Conservation (phyloP, 306 rosid genomes). For the Echinosophora koreensis region DNA sequence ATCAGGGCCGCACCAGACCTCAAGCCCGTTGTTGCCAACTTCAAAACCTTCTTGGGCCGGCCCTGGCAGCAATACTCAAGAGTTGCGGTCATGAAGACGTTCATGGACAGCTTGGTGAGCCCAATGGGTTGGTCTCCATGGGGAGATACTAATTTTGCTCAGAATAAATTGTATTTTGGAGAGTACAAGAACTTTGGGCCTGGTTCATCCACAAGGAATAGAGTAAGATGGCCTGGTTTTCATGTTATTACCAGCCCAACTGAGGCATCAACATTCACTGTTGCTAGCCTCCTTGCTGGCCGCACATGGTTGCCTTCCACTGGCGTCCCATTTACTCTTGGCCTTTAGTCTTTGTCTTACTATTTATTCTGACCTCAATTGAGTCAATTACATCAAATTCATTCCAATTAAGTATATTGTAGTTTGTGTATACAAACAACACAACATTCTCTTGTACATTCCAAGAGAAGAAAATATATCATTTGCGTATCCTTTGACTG, state of each 20-base stretch:
- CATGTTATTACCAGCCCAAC: constrained; percentile 58
- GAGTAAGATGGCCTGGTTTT: constrained; percentile 77
- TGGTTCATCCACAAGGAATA: constrained; percentile 57
- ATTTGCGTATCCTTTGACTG: too few species aligned
- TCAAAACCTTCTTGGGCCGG: constrained; percentile 75
- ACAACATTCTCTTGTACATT: constrained; percentile 58
- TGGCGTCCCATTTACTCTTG: constrained; percentile 76
- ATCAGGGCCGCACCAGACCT: constrained; percentile 68
- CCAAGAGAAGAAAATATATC: neutral
- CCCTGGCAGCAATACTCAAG: constrained; percentile 84
- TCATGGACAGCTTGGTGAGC: constrained; percentile 62
- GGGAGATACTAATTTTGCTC: constrained; percentile 57
- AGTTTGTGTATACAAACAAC: constrained; percentile 38
- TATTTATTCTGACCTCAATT: neutral
- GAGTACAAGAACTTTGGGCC: constrained; percentile 79
- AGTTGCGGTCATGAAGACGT: constrained; percentile 65
- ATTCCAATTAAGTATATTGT: constrained; percentile 30
- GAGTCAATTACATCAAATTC: neutral
- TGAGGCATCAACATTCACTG: constrained; percentile 67
- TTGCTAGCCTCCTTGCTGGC: constrained; percentile 73
- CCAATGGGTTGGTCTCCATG: constrained; percentile 88
- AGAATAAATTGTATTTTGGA: constrained; percentile 62
- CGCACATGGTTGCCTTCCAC: constrained; percentile 80
- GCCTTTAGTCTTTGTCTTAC: constrained; percentile 50
- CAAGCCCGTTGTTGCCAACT: constrained; percentile 46